phyloP scores from a whole-genome alignment of 2,329 filamentous ascomycete species.

The Geoglossum cookeanum region DNA sequence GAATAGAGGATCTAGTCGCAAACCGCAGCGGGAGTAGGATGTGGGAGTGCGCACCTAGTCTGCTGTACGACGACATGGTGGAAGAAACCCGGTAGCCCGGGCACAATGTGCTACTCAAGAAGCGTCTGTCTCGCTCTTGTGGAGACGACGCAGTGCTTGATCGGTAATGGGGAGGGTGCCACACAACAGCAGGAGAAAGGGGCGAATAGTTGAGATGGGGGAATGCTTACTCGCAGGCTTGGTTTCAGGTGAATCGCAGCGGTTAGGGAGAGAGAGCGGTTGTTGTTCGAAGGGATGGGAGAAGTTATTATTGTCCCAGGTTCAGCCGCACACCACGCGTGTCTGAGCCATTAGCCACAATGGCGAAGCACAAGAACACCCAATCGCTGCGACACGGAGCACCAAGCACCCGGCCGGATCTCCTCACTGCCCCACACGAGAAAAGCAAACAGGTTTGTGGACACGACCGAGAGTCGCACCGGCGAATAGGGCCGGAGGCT shows the following conservation, averaged over 20 bases:
- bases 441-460: no score
- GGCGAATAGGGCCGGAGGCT: no score
- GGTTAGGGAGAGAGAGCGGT: neutral
- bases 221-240: neutral
- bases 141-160: neutral
- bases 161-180: neutral
- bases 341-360: neutral
- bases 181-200: neutral
- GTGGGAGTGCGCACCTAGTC: constrained; percentile 40
- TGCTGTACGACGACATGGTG: constrained; percentile 56
- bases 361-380: no score
- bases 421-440: no score
- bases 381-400: no score
- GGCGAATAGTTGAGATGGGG: neutral
- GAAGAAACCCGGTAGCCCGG: neutral
- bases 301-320: neutral
- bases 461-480: no score
- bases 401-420: no score
- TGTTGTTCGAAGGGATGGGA: neutral
- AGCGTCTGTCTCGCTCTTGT: neutral
- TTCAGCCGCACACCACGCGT: neutral
- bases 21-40: constrained; percentile 11
- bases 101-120: neutral
- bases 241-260: neutral
- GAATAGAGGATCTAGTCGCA: constrained; percentile 6